Conservation (phyloP, 441 rosid genomes). For the Pelargonium myrrhifolium region DNA sequence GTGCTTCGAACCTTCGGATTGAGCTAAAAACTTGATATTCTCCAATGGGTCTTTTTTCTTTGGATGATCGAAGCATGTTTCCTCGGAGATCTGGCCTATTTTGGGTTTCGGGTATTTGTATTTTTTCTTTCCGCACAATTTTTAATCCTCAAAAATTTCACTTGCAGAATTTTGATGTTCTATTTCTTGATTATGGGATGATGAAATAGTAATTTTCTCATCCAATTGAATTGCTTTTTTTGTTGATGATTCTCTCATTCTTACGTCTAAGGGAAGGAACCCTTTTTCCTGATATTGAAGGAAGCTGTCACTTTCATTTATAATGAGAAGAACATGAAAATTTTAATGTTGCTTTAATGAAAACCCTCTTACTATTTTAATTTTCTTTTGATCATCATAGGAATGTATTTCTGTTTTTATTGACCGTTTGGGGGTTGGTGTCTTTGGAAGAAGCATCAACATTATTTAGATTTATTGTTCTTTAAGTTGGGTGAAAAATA, state of each 20-base stretch:
- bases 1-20: too few species aligned
- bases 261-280: conserved; percentile 17
- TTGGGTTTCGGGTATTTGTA: conserved; percentile 3
- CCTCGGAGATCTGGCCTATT: conserved; percentile 12
- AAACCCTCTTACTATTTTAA: not conserved
- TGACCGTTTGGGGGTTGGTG: conserved; percentile 1
- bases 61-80: conserved; percentile 19
- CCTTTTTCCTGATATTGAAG: conserved; percentile 3
- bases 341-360: not conserved
- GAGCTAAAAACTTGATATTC: not conserved
- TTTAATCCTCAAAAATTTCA: not conserved
- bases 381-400: not conserved
- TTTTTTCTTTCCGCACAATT: not conserved
- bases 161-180: not conserved
- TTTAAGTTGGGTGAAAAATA: not conserved
- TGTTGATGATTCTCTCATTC: conserved; percentile 11
- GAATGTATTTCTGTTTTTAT: not conserved
- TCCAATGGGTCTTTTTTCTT: conserved; percentile 18
- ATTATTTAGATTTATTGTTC: not conserved
- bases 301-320: conserved; percentile 10
- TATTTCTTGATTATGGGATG: not conserved
- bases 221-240: conserved; percentile 8
- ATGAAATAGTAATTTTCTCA: not conserved
- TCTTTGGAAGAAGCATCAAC: conserved; percentile 4
- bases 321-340: not conserved